A percentile compares a stretch with the other conserved stretches of the same genome.
phyloP scores from a whole-genome alignment of 129 eudicot species.

The Centrapalus pauciflorus region DNA sequence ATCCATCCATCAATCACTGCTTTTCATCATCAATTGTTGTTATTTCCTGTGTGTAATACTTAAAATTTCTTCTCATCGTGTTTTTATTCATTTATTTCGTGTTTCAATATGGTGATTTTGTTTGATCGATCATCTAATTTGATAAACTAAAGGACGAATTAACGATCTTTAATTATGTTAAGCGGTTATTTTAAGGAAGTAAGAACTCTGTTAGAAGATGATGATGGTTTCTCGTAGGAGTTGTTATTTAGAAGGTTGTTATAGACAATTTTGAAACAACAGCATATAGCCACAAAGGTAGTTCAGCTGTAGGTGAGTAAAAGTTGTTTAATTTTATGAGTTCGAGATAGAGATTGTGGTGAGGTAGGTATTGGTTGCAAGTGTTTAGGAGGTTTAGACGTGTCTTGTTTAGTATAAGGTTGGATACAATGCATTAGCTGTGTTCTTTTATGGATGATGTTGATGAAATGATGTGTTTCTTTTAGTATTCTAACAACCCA shows the following conservation, averaged over 20 bases:
- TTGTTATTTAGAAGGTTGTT: neutral
- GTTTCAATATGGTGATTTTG: neutral
- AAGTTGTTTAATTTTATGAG: neutral
- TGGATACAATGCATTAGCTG: neutral
- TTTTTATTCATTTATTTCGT: neutral
- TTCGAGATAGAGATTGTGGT: neutral
- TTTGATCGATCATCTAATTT: conserved; percentile 15
- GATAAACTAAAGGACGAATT: neutral
- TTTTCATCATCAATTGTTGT: neutral
- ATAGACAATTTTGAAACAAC: neutral
- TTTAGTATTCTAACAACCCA: too few relatives aligned
- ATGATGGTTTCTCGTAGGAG: neutral
- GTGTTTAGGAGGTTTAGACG: neutral
- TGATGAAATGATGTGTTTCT: neutral
- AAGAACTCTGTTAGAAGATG: conserved; percentile 7
- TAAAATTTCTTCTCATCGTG: neutral
- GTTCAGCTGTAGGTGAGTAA: conserved; percentile 8
- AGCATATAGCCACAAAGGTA: neutral
- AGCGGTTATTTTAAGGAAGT: neutral
- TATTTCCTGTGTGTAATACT: neutral
- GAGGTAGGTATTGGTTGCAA: neutral
- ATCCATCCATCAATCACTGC: conserved; percentile 14
- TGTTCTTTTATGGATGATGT: neutral
- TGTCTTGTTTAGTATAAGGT: conserved; percentile 1
- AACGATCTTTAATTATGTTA: conserved; percentile 5